These are phyloP conservation scores for Daldinia childiae DNA, from an alignment of 495 filamentous ascomycete species.

Conservation along the genomic window DNA sequence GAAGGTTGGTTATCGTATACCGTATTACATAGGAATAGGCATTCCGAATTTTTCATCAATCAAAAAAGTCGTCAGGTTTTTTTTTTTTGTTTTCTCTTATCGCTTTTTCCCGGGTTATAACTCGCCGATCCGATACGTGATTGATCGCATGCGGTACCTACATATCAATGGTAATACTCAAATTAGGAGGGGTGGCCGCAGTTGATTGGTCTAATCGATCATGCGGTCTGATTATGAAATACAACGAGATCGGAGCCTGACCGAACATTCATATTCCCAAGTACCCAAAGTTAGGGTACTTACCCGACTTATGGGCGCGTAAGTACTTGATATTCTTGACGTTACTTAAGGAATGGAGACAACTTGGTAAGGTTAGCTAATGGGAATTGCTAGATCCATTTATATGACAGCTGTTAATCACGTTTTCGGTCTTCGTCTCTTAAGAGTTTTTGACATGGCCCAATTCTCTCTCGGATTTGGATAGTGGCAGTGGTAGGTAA, in stretches of 20 bases:
- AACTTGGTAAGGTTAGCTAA: conserved; percentile 33
- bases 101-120: conserved; percentile 27
- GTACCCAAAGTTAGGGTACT: background rate
- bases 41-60: conserved; percentile 23
- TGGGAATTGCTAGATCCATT: conserved; percentile 37
- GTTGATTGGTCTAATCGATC: conserved; percentile 31
- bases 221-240: conserved; percentile 40
- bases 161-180: conserved; percentile 36
- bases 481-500: conserved; percentile 9
- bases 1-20: background rate
- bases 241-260: conserved; percentile 44
- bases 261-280: conserved; percentile 27
- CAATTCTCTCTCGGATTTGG: conserved; percentile 16
- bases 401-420: conserved; percentile 35
- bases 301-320: background rate
- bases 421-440: conserved; percentile 23
- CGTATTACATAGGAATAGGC: conserved; percentile 14
- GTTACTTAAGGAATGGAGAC: conserved; percentile 32
- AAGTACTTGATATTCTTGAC: conserved; percentile 7
- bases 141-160: conserved; percentile 40
- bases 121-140: conserved; percentile 40
- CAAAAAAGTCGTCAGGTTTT: conserved; percentile 11
- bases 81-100: no score
- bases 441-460: conserved; percentile 15
- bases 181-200: conserved; percentile 19